Evolutionary conservation across 164 flowering plant species (phyloP), one percentile per base, ranked within the genome.

Genomic region (Cinnamomum chago): DNA sequence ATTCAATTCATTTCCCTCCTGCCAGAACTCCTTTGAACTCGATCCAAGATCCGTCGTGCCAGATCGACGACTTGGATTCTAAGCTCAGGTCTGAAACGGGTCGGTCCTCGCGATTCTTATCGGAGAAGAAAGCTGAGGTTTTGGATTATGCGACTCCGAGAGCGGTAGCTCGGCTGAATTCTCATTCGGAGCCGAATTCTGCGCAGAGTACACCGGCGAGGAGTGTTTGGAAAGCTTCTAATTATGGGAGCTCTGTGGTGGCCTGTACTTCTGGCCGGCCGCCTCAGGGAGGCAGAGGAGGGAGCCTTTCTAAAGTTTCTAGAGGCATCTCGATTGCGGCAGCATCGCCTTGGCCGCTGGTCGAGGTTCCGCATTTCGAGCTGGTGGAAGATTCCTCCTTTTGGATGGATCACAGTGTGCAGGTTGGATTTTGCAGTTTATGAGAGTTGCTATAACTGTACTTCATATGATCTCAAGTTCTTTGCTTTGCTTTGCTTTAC

Each of bases 401-500:
- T 75, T 93, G 97, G 98, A 84, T 58, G 65, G 92, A 93, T 81
- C 92, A 89, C 78, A 93, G 88, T 84, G 98, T 93, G 72, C 98
- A 93, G 98, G 98, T 93, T 72, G 47, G 47, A 30, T 30, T 30
- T 30, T 30, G 5, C 35, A 30, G 35, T 30, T 30, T 30, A 30
- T 30, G 35, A 30, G 6, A 30, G 35, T 30, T 30, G 5, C 33
- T 30, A 30, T 30, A 30, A 30, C 33, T 0, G 33, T 35, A 35
- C 47, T 35, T 35, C 47, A 35, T 35, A 24, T 64, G 67, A 60
- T 22, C 64, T 60, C 67, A 25, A 22, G 28, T 25, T 27, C 25
- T 11, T 64, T 24, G 18, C 62, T 30, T 64, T 24, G 18, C 62
- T 30, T 30, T 30, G 33, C 22, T 20, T 58, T 5, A 15, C 62